Conservation (phyloP, 1,284 basidiomycete species). For the Puccinia hordei region DNA sequence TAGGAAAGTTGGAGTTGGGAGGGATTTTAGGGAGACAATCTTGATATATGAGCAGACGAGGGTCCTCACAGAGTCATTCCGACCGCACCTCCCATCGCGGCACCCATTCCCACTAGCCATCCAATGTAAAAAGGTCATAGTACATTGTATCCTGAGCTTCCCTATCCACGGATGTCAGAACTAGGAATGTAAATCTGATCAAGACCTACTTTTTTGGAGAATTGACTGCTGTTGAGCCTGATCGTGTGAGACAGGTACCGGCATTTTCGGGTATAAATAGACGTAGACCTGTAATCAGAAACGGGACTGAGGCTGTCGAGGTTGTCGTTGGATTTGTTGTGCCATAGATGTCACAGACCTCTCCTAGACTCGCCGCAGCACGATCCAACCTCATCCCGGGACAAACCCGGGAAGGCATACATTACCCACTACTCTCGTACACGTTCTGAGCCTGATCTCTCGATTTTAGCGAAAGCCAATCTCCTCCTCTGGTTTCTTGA, state of each 20-base stretch:
- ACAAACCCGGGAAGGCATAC: too few species aligned
- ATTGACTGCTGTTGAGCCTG: slow-evolving; percentile 28
- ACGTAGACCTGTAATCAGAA: not conserved
- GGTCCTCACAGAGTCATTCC: slow-evolving; percentile 38
- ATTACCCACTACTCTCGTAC: too few species aligned
- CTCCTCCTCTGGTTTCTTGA: too few species aligned
- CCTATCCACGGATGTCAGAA: not conserved
- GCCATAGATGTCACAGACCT: too few species aligned
- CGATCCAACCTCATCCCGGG: too few species aligned
- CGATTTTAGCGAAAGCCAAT: too few species aligned
- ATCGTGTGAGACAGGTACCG: not conserved
- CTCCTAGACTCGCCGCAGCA: too few species aligned
- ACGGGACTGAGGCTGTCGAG: not conserved
- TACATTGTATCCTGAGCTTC: not conserved
- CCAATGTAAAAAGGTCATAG: not conserved
- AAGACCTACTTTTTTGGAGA: slow-evolving; percentile 34
- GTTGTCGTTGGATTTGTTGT: too few species aligned
- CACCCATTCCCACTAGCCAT: slow-evolving; percentile 48
- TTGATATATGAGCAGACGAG: not conserved
- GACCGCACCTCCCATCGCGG: slow-evolving; percentile 49
- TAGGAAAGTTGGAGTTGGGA: not conserved
- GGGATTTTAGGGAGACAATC: not conserved
- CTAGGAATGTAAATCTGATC: not conserved
- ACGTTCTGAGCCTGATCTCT: too few species aligned
- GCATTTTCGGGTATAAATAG: not conserved